These are phyloP conservation scores for Penicillium fimorum DNA, from an alignment of 495 filamentous ascomycete genomes.

Conservation along the genomic window DNA sequence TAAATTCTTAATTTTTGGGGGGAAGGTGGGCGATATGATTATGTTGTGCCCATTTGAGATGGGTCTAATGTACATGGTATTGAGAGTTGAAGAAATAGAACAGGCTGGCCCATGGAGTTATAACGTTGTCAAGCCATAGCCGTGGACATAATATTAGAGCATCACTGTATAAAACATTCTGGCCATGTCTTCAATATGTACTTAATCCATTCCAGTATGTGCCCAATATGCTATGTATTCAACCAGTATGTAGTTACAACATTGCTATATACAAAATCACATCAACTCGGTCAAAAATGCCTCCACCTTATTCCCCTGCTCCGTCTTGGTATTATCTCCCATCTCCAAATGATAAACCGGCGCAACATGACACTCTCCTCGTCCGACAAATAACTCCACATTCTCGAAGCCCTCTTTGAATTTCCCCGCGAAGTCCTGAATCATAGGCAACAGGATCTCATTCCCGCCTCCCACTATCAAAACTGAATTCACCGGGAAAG, in stretches of 20 bases:
- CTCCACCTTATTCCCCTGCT: conserved; percentile 40
- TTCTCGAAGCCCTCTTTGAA: conserved; percentile 32
- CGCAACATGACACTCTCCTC: conserved; percentile 44
- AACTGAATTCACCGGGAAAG: conserved; percentile 45
- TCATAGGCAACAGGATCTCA: conserved; percentile 61
- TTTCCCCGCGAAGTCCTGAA: conserved; percentile 49
- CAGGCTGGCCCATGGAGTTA: neutral
- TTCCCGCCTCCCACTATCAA: conserved; percentile 55
- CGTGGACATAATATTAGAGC: neutral
- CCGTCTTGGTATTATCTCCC: conserved; percentile 37
- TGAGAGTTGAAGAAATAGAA: neutral
- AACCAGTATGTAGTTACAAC: neutral
- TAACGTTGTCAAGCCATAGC: neutral
- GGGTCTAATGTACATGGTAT: neutral
- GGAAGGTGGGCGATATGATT: neutral
- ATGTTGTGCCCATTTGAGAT: neutral
- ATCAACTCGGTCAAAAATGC: conserved; percentile 29
- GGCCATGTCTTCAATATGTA: neutral
- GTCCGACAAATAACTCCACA: conserved; percentile 39
- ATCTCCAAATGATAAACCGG: conserved; percentile 44
- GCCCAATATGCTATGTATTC: too few relatives aligned
- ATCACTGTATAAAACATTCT: neutral
- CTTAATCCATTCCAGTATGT: neutral
- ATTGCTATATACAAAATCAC: neutral
- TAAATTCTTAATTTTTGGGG: neutral